These are phyloP conservation scores for Podospora pseudoanserina DNA, from an alignment of 495 filamentous ascomycete genomes.

Conservation along the genomic window DNA sequence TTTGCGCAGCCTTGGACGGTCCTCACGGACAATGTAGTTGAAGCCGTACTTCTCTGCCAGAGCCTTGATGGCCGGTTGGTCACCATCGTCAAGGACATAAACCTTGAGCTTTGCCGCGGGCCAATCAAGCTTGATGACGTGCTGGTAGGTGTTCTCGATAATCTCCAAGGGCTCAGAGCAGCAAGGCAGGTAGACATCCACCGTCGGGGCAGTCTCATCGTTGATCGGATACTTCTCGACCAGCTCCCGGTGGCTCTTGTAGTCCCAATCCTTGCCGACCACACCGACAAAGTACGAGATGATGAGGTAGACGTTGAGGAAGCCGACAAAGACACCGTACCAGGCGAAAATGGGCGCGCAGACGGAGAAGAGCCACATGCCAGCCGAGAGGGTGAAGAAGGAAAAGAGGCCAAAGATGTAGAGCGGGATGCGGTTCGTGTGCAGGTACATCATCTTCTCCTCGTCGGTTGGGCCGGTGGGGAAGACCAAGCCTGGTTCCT, in stretches of 20 bases:
- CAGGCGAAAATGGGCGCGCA: constrained; percentile 31
- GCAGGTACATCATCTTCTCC: constrained; percentile 30
- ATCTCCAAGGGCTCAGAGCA: constrained; percentile 35
- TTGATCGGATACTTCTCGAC: constrained; percentile 28
- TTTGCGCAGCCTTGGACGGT: constrained; percentile 33
- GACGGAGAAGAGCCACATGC: constrained; percentile 35
- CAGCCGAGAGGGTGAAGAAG: constrained; percentile 31
- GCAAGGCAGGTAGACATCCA: constrained; percentile 36
- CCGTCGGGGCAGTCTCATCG: constrained; percentile 30
- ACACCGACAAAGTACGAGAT: constrained; percentile 35
- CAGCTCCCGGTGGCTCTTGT: constrained; percentile 15
- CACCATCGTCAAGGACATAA: constrained; percentile 32
- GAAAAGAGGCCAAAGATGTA: constrained; percentile 34
- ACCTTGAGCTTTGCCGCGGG: constrained; percentile 26
- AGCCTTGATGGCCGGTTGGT: constrained; percentile 18
- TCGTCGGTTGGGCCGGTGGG: constrained; percentile 31
- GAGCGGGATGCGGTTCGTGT: constrained; percentile 32
- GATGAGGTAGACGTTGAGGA: constrained; percentile 36
- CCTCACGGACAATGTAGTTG: constrained; percentile 33
- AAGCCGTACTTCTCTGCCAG: constrained; percentile 31
- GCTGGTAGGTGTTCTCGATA: constrained; percentile 35
- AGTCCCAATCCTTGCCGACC: constrained; percentile 34
- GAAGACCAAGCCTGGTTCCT: constrained; percentile 29
- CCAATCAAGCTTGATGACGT: constrained; percentile 32
- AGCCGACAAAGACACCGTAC: constrained; percentile 35